These are phyloP conservation scores for Tuber melanosporum DNA, from an alignment of 495 filamentous ascomycete species.

Conservation along the genomic window DNA sequence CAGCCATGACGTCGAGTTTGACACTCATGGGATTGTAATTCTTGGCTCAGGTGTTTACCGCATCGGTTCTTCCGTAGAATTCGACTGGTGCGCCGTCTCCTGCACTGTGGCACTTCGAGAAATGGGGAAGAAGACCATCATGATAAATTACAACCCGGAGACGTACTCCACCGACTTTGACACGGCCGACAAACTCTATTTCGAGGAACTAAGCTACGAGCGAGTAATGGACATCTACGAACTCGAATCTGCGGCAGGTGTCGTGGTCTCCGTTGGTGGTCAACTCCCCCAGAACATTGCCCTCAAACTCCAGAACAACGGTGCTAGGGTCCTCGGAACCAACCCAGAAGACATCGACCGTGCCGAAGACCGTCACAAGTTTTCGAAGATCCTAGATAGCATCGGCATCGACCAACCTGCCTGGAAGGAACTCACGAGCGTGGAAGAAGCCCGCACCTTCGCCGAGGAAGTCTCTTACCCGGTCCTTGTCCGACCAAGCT, in stretches of 20 bases:
- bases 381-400: constrained; percentile 92
- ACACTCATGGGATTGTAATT: constrained; percentile 85
- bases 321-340: constrained; percentile 85
- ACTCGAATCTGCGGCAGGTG: constrained; percentile 75
- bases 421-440: constrained; percentile 94
- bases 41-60: constrained; percentile 93
- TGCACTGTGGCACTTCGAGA: constrained; percentile 74
- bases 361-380: constrained; percentile 95
- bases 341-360: constrained; percentile 92
- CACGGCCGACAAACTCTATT: constrained; percentile 89
- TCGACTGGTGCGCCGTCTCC: constrained; percentile 98
- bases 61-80: constrained; percentile 95
- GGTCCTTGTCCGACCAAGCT: constrained; percentile 90
- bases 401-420: constrained; percentile 92
- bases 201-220: constrained; percentile 95
- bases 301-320: constrained; percentile 84
- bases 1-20: constrained; percentile 90
- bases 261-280: constrained; percentile 91
- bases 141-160: constrained; percentile 97
- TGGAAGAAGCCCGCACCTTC: constrained; percentile 78
- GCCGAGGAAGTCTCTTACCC: constrained; percentile 86
- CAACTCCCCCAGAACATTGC: constrained; percentile 97
- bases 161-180: constrained; percentile 88
- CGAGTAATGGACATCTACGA: constrained; percentile 99
- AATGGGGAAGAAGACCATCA: constrained; percentile 95